Percentiles rank a stretch among this genome's conserved stretches.
Conservation (phyloP, 2,329 filamentous ascomycete species). For the Botrytis squamosa region DNA sequence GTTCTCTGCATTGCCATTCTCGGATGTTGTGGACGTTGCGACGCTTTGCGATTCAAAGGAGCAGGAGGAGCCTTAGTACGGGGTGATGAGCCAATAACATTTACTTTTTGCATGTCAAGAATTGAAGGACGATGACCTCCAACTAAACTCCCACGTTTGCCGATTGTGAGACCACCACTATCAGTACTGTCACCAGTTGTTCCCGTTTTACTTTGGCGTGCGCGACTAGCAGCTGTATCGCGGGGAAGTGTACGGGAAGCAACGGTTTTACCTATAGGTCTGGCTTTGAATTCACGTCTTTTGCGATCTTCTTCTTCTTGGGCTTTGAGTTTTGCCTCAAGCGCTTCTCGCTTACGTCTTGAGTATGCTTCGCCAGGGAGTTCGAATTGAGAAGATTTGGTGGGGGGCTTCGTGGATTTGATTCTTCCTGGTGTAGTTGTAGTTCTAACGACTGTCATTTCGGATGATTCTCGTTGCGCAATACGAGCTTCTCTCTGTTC, state of each 20-base stretch:
- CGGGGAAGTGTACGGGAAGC: conserved; percentile 46
- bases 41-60: conserved; percentile 29
- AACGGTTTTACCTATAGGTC: conserved; percentile 51
- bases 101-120: conserved; percentile 38
- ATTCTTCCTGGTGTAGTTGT: conserved; percentile 44
- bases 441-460: conserved; percentile 39
- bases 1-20: conserved; percentile 43
- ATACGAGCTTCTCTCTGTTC: conserved; percentile 58
- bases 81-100: conserved; percentile 31
- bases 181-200: conserved; percentile 32
- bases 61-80: conserved; percentile 31
- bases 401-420: conserved; percentile 53
- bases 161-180: conserved; percentile 27
- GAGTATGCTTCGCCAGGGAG: conserved; percentile 61
- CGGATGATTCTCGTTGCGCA: conserved; percentile 41
- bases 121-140: conserved; percentile 40
- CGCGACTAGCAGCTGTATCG: conserved; percentile 58
- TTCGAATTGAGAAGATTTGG: conserved; percentile 55
- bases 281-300: conserved; percentile 63
- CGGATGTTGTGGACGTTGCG: conserved; percentile 28
- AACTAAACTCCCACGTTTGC: conserved; percentile 37
- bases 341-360: conserved; percentile 50
- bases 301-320: conserved; percentile 61
- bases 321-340: conserved; percentile 53
- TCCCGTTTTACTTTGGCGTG: conserved; percentile 49